Evolutionary conservation across 805 yeast genomes (phyloP), one percentile per base, ranked within the genome.

Genomic region (Torulaspora franciscae): DNA sequence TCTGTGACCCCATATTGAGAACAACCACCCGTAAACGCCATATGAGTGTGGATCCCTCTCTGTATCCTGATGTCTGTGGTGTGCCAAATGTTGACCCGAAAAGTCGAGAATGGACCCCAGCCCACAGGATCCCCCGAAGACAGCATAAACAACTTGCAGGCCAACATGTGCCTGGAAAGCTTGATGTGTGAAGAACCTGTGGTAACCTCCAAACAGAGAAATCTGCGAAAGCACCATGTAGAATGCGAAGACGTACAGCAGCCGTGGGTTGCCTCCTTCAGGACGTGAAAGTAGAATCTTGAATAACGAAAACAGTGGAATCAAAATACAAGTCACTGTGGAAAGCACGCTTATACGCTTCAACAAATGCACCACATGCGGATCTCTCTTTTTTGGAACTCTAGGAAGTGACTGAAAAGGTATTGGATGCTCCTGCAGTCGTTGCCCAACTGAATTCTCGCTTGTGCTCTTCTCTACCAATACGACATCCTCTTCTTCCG

Each of bases 1-100:
- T 68, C 85, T 75, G 95, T 96, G 90, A 3, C 96, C 97, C 67
- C 88, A 71, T 66, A 89, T 96, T 27, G 91, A 80, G 76, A 80
- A 89, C 57, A 76, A 66, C 55, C 88, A 74, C 0, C 97, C 96
- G 47, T 85, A 75, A 59, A 90, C 77, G 30, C 85, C 82, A 27
- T 40, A 51, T 58, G 81, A 81, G 66, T 86, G 88, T 1, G 98
- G 97, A 64, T 90, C 98, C 56, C 76, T 75, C 48, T 86, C 95
- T 0, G 95, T 83, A 60, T 90, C 96, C 34, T 93, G 82, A 64
- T 76, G 85, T 47, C 91, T 78, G 66, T 90, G 97, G 68, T 90
- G 97, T 3, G 93, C 89, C 48, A 95, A 72, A 69, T 90, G 98
- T 37, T 56, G 58, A 19, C 59, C 48, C 1, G 54, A 42, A 39